These are phyloP conservation scores for Thalia dealbata DNA, from an alignment of 176 grass and related monocot genomes.

Conservation along the genomic window DNA sequence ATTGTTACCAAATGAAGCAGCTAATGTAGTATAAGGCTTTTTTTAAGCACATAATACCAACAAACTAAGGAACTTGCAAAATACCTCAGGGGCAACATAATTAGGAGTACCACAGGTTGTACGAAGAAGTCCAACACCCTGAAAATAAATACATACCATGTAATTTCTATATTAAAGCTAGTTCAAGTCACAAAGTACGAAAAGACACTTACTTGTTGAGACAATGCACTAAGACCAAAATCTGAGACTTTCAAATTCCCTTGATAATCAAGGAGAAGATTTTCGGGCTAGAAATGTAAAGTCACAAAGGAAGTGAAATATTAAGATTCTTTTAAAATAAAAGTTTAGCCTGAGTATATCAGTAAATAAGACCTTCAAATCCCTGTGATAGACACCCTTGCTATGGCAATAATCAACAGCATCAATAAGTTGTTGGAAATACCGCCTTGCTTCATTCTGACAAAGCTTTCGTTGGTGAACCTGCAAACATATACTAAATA, in stretches of 20 bases:
- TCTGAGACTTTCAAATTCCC: slow-evolving; percentile 94
- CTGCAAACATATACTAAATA: slow-evolving; percentile 33
- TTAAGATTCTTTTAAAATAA: background rate
- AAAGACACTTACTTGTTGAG: slow-evolving; percentile 50
- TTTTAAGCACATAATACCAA: too few relatives aligned
- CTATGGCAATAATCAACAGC: slow-evolving; percentile 84
- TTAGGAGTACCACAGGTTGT: slow-evolving; percentile 92
- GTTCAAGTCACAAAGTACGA: slow-evolving; percentile 12
- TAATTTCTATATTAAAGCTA: slow-evolving; percentile 4
- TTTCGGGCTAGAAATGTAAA: slow-evolving; percentile 67
- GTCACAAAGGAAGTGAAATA: slow-evolving; percentile 19
- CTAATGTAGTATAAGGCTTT: too few relatives aligned
- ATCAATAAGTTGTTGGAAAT: slow-evolving; percentile 91
- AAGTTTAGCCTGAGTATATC: background rate
- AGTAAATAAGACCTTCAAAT: slow-evolving; percentile 62
- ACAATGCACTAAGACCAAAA: slow-evolving; percentile 82
- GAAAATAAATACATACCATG: slow-evolving; percentile 9
- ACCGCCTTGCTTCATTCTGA: slow-evolving; percentile 65
- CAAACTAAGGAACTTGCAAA: background rate
- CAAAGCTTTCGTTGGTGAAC: slow-evolving; percentile 57
- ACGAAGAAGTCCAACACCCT: slow-evolving; percentile 75
- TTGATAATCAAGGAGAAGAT: slow-evolving; percentile 70
- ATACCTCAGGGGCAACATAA: slow-evolving; percentile 96
- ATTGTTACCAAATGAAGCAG: too few relatives aligned
- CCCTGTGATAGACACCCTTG: slow-evolving; percentile 89